These are phyloP conservation scores for Pichiaceae sp. DNA, from an alignment of 1,139 yeast species.

Conservation along the genomic window DNA sequence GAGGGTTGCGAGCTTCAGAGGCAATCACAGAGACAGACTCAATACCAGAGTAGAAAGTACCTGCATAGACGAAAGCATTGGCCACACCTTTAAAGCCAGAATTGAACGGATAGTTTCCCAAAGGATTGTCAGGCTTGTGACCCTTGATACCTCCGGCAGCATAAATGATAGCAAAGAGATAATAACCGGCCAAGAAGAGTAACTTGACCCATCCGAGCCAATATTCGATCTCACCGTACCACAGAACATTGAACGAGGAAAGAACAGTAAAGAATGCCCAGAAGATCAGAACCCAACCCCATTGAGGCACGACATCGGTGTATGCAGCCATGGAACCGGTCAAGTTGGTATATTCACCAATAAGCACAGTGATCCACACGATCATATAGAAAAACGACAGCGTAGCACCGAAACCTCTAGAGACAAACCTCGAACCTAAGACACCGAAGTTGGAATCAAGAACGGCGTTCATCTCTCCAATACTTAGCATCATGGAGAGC, in stretches of 20 bases:
- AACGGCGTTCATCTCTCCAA: slow-evolving; percentile 49
- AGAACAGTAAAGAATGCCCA: slow-evolving; percentile 45
- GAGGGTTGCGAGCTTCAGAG: slow-evolving; percentile 47
- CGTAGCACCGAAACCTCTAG: slow-evolving; percentile 51
- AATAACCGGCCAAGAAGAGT: slow-evolving; percentile 43
- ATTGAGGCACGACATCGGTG: slow-evolving; percentile 48
- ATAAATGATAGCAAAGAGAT: slow-evolving; percentile 47
- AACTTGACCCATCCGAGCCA: slow-evolving; percentile 47
- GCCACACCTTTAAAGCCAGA: slow-evolving; percentile 63
- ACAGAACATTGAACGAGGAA: slow-evolving; percentile 32
- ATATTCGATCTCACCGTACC: slow-evolving; percentile 55
- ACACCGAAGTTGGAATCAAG: slow-evolving; percentile 51
- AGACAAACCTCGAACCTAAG: slow-evolving; percentile 42
- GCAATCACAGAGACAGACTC: slow-evolving; percentile 53
- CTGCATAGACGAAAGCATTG: slow-evolving; percentile 61
- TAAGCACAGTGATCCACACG: slow-evolving; percentile 50
- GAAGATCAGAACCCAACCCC: slow-evolving; percentile 49
- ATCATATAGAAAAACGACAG: slow-evolving; percentile 50
- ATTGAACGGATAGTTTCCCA: slow-evolving; percentile 43
- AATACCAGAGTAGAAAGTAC: slow-evolving; percentile 51
- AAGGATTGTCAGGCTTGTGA: slow-evolving; percentile 38
- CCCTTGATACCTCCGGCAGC: slow-evolving; percentile 62
- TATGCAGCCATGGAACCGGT: slow-evolving; percentile 45
- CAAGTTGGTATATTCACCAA: slow-evolving; percentile 50
- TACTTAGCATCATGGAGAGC: slow-evolving; percentile 46